Evolutionary conservation across 2,329 filamentous ascomycete genomes (phyloP).

Genomic region (Colletotrichum sp.): DNA sequence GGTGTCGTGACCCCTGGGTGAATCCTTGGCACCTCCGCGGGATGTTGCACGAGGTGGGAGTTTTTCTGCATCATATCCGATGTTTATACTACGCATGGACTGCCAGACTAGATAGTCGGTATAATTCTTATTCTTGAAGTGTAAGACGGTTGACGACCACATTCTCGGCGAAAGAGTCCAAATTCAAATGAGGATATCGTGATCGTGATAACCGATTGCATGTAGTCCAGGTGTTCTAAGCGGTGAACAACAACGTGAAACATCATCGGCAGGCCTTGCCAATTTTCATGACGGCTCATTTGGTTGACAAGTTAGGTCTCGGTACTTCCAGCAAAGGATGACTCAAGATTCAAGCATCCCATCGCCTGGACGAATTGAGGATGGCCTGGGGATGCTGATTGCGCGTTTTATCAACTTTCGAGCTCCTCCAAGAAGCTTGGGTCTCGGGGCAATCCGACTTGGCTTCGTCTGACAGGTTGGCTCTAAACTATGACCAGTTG

Average conservation of each 20-base stretch:
- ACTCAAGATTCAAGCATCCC: background rate
- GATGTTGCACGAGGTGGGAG: background rate
- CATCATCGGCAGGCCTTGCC: background rate
- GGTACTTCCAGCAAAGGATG: background rate
- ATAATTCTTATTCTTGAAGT: background rate
- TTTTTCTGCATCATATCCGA: background rate
- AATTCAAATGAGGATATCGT: background rate
- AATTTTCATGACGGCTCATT: background rate
- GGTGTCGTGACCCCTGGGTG: background rate
- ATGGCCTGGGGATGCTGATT: background rate
- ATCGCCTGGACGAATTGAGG: background rate
- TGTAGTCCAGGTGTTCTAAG: background rate
- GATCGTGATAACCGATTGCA: background rate
- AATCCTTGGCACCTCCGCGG: background rate
- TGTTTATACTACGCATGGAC: background rate
- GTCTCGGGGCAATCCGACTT: background rate
- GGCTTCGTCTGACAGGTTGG: background rate
- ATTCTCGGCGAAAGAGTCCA: background rate
- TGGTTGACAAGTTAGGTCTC: background rate
- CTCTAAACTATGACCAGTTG: background rate
- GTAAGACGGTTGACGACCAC: background rate
- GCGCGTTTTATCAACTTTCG: background rate
- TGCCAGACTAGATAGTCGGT: background rate
- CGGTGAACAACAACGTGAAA: background rate
- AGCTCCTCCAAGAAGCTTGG: background rate